Evolutionary conservation across 768 basidiomycete species (phyloP), one percentile per base, ranked within the genome.

Genomic region (Leccinum ochraceum): DNA sequence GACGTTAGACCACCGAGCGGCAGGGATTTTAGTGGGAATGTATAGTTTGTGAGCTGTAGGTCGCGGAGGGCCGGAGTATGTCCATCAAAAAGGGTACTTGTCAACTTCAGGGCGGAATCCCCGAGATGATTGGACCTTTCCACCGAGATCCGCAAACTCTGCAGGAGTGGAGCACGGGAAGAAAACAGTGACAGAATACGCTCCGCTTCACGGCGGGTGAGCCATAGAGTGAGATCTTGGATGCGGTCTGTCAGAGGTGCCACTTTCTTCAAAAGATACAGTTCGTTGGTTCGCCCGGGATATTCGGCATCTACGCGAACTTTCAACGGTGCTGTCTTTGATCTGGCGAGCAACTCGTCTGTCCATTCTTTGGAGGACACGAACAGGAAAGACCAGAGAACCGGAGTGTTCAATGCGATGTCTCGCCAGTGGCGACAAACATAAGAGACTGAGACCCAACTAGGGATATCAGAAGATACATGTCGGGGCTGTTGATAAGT

Each of bases 341-440:
- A 83, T 22, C 81, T 74, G 37, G 65, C 68, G 26, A 83, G 60
- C 73, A 83, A 78, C 64, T 79, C 79, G 56, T 76, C 71, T 17
- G 74, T 75, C 77, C 78, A 79, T 32, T 61, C 63, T 9, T 69
- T 72, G 26, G 70, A 72, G 10, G 62, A 65, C 42, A 79, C 76
- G 3, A 74, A 65, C 24, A 76, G 69, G 50, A 66, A 67, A 24
- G 63, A 73, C 81, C 82, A 84, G 42, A 83, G 72, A 13, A 57
- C 64, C 1, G 80, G 75, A 56, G 73, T 77, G 50, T 65, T 72
- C 14, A 83, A 59, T 6, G 80, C 79, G 4, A 81, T 75, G 0
- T 74, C 62, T 26, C 82, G 77, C 80, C 81, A 83, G 54, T 78
- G 75, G 22, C 58, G 61, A 48, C 71, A 74, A 17, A 70, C 62